A percentile compares a stretch with the other conserved stretches of the same genome.
phyloP scores from a whole-genome alignment of 176 grass and related monocot species.

The sorghum (Sorghum bicolor) region DNA sequence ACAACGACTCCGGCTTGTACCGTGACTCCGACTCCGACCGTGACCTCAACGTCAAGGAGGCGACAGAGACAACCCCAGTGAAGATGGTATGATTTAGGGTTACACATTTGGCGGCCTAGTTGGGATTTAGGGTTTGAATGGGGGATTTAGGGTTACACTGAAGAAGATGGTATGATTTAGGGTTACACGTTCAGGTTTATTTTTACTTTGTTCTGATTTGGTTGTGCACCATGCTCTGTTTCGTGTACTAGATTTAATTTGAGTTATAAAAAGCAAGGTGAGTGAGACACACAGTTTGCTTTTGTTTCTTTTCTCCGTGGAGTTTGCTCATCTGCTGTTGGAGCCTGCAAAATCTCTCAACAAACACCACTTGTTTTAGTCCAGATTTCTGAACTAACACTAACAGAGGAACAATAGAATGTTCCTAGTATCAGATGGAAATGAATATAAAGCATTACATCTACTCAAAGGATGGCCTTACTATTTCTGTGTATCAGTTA shows the following conservation, averaged over 20 bases:
- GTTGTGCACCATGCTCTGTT: not conserved
- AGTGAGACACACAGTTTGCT: constrained; percentile 6
- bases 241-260: not conserved
- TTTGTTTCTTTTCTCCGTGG: not conserved
- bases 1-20: too few species aligned
- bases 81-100: too few species aligned
- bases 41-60: too few species aligned
- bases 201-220: not conserved
- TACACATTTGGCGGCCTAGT: too few species aligned
- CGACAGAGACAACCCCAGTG: too few species aligned
- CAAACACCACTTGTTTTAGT: constrained; percentile 21
- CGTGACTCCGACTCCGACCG: too few species aligned
- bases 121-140: too few species aligned
- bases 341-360: constrained; percentile 7
- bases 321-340: constrained; percentile 30
- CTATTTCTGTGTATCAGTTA: not conserved
- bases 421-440: not conserved
- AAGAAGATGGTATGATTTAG: too few species aligned
- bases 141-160: too few species aligned
- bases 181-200: not conserved
- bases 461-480: not conserved
- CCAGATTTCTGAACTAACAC: constrained; percentile 31
- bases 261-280: constrained; percentile 13
- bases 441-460: constrained; percentile 1
- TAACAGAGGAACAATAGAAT: not conserved